Evolutionary conservation across 2,329 filamentous ascomycete genomes (phyloP).

Genomic region (Huntiella bhutanensis): DNA sequence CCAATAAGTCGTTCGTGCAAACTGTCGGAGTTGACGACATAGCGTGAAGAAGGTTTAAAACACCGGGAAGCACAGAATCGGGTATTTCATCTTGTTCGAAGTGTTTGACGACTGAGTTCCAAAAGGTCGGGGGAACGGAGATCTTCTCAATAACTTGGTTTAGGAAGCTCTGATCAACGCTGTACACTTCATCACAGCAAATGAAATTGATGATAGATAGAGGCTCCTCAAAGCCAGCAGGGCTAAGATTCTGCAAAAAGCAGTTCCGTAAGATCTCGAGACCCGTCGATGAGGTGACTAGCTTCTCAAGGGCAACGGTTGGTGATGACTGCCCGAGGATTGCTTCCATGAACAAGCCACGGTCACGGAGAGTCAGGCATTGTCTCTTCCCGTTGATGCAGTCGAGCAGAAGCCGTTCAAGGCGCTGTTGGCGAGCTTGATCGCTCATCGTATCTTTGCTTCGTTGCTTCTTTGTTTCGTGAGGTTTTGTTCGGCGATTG

Average conservation of each 20-base stretch:
- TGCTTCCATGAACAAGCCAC: slow-evolving; percentile 2
- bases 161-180: neutral
- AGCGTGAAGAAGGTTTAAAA: neutral
- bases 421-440: neutral
- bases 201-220: neutral
- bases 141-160: neutral
- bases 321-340: neutral
- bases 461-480: too few relatives aligned
- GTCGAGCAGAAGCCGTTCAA: neutral
- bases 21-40: neutral
- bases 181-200: neutral
- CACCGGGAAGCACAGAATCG: neutral
- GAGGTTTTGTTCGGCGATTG: too few relatives aligned
- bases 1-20: too few relatives aligned
- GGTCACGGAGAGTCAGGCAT: neutral
- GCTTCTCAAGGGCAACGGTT: neutral
- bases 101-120: neutral
- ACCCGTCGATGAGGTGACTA: neutral
- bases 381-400: neutral
- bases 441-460: too few relatives aligned
- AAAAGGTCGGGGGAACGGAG: neutral
- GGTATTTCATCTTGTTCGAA: neutral
- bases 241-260: neutral
- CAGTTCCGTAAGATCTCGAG: neutral
- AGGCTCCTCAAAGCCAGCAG: neutral